These are phyloP conservation scores for Mycena sp. DNA, from an alignment of 1,284 basidiomycete genomes.

Conservation along the genomic window DNA sequence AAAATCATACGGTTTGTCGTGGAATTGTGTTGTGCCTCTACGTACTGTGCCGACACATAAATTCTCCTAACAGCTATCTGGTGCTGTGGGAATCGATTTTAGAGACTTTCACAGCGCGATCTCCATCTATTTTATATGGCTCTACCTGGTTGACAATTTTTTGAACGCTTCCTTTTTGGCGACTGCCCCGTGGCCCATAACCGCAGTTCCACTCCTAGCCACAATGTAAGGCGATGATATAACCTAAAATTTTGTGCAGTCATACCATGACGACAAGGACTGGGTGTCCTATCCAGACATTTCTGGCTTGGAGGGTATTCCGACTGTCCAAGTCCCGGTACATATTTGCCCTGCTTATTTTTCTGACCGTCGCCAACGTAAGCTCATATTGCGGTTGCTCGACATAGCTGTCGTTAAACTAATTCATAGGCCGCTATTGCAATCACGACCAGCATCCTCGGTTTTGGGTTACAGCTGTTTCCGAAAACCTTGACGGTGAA, in stretches of 20 bases:
- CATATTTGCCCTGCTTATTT: neutral
- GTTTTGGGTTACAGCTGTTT: neutral
- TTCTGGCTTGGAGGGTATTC: neutral
- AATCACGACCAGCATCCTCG: neutral
- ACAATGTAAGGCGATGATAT: neutral
- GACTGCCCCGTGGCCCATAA: conserved; percentile 7
- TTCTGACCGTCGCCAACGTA: neutral
- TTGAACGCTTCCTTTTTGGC: conserved; percentile 7
- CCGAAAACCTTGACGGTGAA: no score
- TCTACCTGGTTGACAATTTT: conserved; percentile 17
- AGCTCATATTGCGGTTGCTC: neutral
- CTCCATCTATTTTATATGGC: conserved; percentile 6
- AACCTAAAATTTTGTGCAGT: neutral
- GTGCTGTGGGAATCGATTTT: conserved; percentile 6
- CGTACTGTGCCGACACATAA: no score
- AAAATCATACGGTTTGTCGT: neutral
- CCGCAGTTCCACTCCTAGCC: conserved; percentile 3
- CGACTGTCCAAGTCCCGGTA: neutral
- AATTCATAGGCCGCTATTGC: neutral
- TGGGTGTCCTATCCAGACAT: conserved; percentile 6
- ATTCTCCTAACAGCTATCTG: neutral
- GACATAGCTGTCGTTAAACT: neutral
- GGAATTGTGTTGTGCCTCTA: no score
- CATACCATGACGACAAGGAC: no score
- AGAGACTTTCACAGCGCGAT: neutral